phyloP scores from a whole-genome alignment of 1,139 yeast genomes.

The Pichia sp. region DNA sequence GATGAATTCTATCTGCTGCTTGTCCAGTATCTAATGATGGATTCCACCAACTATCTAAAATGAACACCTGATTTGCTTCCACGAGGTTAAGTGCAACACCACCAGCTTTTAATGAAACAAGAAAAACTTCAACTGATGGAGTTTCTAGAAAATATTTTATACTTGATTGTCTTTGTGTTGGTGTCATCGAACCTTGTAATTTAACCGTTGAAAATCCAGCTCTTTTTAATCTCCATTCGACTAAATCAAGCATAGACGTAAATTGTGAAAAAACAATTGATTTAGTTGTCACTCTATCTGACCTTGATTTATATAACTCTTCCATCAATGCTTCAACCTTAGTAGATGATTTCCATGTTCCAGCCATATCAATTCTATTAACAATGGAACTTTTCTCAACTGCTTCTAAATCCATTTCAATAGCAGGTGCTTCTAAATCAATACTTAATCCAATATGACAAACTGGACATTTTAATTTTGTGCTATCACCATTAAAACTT shows the following conservation, averaged over 20 bases:
- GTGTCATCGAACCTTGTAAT: slow-evolving; percentile 94
- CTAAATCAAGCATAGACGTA: slow-evolving; percentile 91
- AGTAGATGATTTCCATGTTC: slow-evolving; percentile 87
- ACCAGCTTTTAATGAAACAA: slow-evolving; percentile 95
- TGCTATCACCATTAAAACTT: slow-evolving; percentile 58
- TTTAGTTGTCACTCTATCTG: slow-evolving; percentile 83
- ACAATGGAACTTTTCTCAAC: slow-evolving; percentile 80
- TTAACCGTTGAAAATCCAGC: slow-evolving; percentile 95
- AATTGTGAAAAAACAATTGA: slow-evolving; percentile 96
- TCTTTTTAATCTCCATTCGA: slow-evolving; percentile 88
- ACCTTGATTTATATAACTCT: slow-evolving; percentile 78
- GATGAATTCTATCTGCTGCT: slow-evolving; percentile 95
- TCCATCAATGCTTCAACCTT: slow-evolving; percentile 95
- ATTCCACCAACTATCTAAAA: slow-evolving; percentile 99
- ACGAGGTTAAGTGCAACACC: slow-evolving; percentile 95
- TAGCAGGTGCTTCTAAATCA: slow-evolving; percentile 80
- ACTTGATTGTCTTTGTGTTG: slow-evolving; percentile 86
- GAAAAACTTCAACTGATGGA: slow-evolving; percentile 83
- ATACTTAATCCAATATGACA: slow-evolving; percentile 91
- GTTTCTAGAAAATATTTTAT: slow-evolving; percentile 89
- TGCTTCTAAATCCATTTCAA: slow-evolving; percentile 63
- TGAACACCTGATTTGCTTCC: slow-evolving; percentile 93
- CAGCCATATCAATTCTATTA: slow-evolving; percentile 80
- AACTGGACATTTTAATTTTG: slow-evolving; percentile 80
- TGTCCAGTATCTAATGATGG: slow-evolving; percentile 95